Percentiles rank a stretch among this genome's conserved stretches.
Conservation (phyloP, 2,329 filamentous ascomycete genomes). For the Colletotrichum tropicale region DNA sequence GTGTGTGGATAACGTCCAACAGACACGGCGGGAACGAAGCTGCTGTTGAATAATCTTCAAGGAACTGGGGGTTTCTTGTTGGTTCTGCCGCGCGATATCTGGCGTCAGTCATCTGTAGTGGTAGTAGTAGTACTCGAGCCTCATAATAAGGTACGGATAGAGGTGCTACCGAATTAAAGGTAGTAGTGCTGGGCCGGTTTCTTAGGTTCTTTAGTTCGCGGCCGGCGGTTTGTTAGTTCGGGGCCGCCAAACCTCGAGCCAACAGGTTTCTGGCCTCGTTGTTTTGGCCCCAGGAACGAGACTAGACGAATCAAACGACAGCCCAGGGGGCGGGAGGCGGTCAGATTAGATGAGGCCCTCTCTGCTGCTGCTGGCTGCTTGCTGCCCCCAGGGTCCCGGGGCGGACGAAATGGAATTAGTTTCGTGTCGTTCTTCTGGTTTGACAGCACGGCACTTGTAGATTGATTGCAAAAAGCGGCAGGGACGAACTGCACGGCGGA, state of each 20-base stretch:
- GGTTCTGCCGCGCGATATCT: not conserved
- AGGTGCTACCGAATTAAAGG: not conserved
- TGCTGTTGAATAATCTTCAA: not conserved
- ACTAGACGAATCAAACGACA: not conserved
- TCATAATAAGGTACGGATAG: not conserved
- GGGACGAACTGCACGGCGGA: not conserved
- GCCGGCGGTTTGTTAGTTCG: not conserved
- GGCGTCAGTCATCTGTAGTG: not conserved
- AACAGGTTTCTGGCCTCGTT: not conserved
- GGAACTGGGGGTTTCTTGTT: not conserved
- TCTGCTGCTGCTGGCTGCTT: not conserved
- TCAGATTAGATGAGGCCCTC: not conserved
- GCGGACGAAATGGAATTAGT: not conserved
- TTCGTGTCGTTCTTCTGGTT: not conserved
- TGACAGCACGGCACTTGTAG: slow-evolving; percentile 15
- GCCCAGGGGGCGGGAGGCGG: not conserved
- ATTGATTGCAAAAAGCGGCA: not conserved
- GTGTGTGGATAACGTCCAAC: not conserved
- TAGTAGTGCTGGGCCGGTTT: not conserved
- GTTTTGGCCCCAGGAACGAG: not conserved
- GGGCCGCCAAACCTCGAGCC: not conserved
- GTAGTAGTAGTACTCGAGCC: not conserved
- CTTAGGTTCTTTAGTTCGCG: not conserved
- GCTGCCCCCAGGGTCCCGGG: not conserved
- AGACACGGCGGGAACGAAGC: not conserved